phyloP scores from a whole-genome alignment of 345 rosid genomes.

The Brassica cretica region DNA sequence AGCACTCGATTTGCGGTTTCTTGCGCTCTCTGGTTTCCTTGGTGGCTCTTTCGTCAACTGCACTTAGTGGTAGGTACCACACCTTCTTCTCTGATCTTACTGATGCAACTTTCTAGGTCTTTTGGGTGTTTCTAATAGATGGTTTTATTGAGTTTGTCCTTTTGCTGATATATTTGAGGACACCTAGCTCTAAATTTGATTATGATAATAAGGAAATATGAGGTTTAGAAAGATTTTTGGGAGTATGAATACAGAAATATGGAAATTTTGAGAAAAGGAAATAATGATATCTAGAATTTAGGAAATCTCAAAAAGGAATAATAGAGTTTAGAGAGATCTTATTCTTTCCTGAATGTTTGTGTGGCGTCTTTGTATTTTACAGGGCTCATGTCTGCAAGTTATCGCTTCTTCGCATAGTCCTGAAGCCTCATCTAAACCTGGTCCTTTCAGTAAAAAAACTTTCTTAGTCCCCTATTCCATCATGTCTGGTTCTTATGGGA shows the following conservation, averaged over 20 bases:
- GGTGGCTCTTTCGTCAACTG: slow-evolving; percentile 84
- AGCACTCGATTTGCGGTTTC: slow-evolving; percentile 90
- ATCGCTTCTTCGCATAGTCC: slow-evolving; percentile 42
- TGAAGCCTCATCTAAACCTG: slow-evolving; percentile 39
- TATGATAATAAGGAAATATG: neutral
- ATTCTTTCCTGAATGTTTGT: slow-evolving; percentile 29
- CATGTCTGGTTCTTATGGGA: slow-evolving; percentile 43
- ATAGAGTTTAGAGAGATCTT: slow-evolving; percentile 21
- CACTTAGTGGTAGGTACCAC: slow-evolving; percentile 59
- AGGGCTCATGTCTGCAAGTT: slow-evolving; percentile 62
- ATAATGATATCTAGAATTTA: neutral
- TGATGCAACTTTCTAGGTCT: slow-evolving; percentile 64
- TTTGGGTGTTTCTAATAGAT: slow-evolving; percentile 14
- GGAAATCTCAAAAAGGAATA: slow-evolving; percentile 13
- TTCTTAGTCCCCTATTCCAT: slow-evolving; percentile 29
- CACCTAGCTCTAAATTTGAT: neutral
- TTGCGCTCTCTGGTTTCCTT: slow-evolving; percentile 65
- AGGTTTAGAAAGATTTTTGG: neutral
- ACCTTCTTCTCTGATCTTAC: slow-evolving; percentile 45
- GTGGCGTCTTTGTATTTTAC: slow-evolving; percentile 29
- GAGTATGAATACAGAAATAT: slow-evolving; percentile 7
- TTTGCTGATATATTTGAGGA: neutral
- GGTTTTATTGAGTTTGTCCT: neutral
- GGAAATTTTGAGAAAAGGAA: slow-evolving; percentile 3
- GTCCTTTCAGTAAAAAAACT: slow-evolving; percentile 36